These are phyloP conservation scores for Podospora bellae-mahoneyi DNA, from an alignment of 495 filamentous ascomycete genomes.

Conservation along the genomic window DNA sequence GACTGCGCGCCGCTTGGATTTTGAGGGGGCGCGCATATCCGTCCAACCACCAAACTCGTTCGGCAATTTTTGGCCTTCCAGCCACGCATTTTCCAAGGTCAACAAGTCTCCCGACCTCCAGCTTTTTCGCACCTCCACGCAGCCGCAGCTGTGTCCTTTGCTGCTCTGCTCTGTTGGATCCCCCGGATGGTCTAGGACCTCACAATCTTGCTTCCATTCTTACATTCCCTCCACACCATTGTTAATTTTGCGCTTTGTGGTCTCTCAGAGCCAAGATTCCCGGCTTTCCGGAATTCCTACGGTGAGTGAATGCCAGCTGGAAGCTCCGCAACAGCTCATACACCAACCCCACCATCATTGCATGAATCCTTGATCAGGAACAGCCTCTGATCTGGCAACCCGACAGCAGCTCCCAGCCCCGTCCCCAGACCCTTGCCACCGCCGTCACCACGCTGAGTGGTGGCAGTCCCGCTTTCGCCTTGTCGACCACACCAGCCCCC, in stretches of 20 bases:
- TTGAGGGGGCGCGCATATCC: slow-evolving; percentile 1
- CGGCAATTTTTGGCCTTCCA: slow-evolving; percentile 26
- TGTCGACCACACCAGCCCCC: slow-evolving; percentile 41
- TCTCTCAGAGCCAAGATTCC: slow-evolving; percentile 12
- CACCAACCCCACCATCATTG: slow-evolving; percentile 14
- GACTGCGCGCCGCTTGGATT: slow-evolving; percentile 6
- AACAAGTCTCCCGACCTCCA: slow-evolving; percentile 26
- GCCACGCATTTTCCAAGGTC: slow-evolving; percentile 28
- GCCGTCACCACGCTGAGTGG: slow-evolving; percentile 39
- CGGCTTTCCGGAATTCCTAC: slow-evolving; percentile 13
- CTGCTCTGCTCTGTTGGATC: background rate
- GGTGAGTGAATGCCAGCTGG: slow-evolving; percentile 15
- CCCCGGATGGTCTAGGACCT: slow-evolving; percentile 3
- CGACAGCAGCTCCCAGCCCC: slow-evolving; percentile 13
- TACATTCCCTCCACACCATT: slow-evolving; percentile 10
- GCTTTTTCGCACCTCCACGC: slow-evolving; percentile 26
- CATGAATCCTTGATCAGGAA: slow-evolving; percentile 4
- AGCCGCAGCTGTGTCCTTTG: slow-evolving; percentile 5
- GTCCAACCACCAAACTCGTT: slow-evolving; percentile 6
- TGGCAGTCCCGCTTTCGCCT: slow-evolving; percentile 38
- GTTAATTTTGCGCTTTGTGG: slow-evolving; percentile 16
- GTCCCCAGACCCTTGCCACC: slow-evolving; percentile 3
- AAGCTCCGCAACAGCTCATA: slow-evolving; percentile 8
- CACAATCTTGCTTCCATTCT: slow-evolving; percentile 15
- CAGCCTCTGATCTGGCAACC: slow-evolving; percentile 5